Base-by-base conservation (phyloP, 345 rosid species). In the Rubroshorea leprosula region DNA sequence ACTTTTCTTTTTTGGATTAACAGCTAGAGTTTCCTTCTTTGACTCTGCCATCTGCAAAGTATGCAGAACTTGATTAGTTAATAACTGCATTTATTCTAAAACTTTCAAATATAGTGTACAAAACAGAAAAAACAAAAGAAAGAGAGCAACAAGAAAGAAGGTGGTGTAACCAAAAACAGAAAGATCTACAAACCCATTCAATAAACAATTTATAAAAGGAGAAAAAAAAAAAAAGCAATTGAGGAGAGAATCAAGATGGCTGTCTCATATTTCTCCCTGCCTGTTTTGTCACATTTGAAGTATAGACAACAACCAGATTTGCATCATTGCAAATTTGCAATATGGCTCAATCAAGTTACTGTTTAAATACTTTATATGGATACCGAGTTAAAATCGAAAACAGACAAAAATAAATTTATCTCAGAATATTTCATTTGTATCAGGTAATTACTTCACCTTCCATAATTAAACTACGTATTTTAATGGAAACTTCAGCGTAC, bases 31-130 rank as follows among this genome's bases (percentile, higher is more conserved):
- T 75, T 55, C 70, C 55, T 72, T 79, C 62, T 65, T 35, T 58
- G 71, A 55, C 49, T 79, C 73, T 58, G 72, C 64, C 91, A 84
- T 79, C 65, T 60, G 64, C 55, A 22, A 31, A 16, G 38, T 49
- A 23, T 11, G 38, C 22, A 21, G 23, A 35, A 16, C 55, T 26
- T 49, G 27, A 26, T 29, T 24, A n/a, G n/a, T 47, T 24, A 47
- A 29, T 19, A 27, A 52, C 27, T 47, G 41, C 41, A n/a, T n/a
- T n/a, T 26, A 49, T 31, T 10, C 13, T 21, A 47, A 15, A 60
- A 23, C 41, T 35, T n/a, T 35, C 41, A 35, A 35, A 35, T 35
- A 6, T 1, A 3, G 41, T 35, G 41, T 6, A 13, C 41, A 35
- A 35, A 13, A 35, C 12, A 6, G 12, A 35, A 29, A 26, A 21